phyloP scores from a whole-genome alignment of 176 grass and related monocot genomes.

The Tillandsia fasciculata region DNA sequence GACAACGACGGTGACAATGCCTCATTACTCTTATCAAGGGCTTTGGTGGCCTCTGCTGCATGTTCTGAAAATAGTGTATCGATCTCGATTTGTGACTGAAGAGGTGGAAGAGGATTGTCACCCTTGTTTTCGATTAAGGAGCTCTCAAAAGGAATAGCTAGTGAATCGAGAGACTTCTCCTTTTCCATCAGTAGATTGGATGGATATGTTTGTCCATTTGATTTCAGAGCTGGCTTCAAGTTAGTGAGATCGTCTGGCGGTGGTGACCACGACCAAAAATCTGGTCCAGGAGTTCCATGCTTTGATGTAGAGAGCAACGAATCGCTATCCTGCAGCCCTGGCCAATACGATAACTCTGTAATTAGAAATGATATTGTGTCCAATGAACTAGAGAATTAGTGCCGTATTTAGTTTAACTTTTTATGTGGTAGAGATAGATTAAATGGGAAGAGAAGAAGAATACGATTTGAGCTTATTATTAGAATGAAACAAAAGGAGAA shows the following conservation, averaged over 20 bases:
- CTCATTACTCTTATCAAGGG: conserved; percentile 39
- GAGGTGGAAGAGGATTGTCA: conserved; percentile 65
- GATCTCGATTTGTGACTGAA: conserved; percentile 64
- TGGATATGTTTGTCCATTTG: conserved; percentile 31
- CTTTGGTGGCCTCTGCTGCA: conserved; percentile 58
- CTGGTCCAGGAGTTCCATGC: conserved; percentile 65
- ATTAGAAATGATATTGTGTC: not conserved
- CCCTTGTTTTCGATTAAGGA: conserved; percentile 36
- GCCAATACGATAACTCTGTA: not conserved
- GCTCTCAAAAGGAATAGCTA: conserved; percentile 66
- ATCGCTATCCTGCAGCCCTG: conserved; percentile 20
- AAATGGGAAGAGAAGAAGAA: no score
- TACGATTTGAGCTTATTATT: no score
- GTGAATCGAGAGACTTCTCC: conserved; percentile 38
- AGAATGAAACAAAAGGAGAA: no score
- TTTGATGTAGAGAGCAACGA: conserved; percentile 28
- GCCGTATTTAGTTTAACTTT: not conserved
- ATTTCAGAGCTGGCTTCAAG: conserved; percentile 40
- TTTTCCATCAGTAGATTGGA: conserved; percentile 75
- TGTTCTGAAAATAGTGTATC: conserved; percentile 51
- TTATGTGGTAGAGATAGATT: not conserved
- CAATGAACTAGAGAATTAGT: not conserved
- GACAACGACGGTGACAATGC: conserved; percentile 39
- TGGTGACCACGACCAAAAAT: conserved; percentile 98
- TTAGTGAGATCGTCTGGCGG: conserved; percentile 32